A percentile compares a stretch with the other conserved stretches of the same genome.
phyloP scores from a whole-genome alignment of 2,329 filamentous ascomycete species.

The Aquanectria penicillioides region DNA sequence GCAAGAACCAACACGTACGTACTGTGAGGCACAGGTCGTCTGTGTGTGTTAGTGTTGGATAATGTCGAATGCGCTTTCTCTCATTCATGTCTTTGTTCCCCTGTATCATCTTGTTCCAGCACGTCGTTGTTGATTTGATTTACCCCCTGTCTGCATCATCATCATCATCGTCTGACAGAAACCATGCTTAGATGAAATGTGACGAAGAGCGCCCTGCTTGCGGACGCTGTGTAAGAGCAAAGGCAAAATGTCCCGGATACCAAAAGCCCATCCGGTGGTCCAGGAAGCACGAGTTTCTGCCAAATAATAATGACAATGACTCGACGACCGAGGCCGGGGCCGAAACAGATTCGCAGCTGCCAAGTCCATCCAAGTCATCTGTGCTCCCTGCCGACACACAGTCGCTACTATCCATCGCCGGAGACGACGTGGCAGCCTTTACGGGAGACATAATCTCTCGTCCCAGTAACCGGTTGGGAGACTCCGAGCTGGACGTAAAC shows the following conservation, averaged over 20 bases:
- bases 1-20: constrained; percentile 28
- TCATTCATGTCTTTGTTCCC: not conserved
- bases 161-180: not conserved
- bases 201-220: constrained; percentile 23
- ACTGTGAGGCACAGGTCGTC: not conserved
- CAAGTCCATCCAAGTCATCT: constrained; percentile 7
- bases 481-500: not conserved
- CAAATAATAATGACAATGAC: not conserved
- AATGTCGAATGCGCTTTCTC: not conserved
- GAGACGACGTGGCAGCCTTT: not conserved
- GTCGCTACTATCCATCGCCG: not conserved
- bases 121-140: not conserved
- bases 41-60: not conserved
- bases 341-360: not conserved
- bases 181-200: constrained; percentile 18
- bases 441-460: not conserved
- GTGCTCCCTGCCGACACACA: not conserved
- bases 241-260: constrained; percentile 24
- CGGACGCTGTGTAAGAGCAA: constrained; percentile 21
- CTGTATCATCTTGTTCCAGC: not conserved
- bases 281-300: constrained; percentile 22
- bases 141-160: not conserved
- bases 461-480: not conserved
- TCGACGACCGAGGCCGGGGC: not conserved
- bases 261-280: constrained; percentile 23